Evolutionary conservation across 805 yeast genomes (phyloP), one percentile per base, ranked within the genome.

Genomic region (Myxozyma mucilagina): DNA sequence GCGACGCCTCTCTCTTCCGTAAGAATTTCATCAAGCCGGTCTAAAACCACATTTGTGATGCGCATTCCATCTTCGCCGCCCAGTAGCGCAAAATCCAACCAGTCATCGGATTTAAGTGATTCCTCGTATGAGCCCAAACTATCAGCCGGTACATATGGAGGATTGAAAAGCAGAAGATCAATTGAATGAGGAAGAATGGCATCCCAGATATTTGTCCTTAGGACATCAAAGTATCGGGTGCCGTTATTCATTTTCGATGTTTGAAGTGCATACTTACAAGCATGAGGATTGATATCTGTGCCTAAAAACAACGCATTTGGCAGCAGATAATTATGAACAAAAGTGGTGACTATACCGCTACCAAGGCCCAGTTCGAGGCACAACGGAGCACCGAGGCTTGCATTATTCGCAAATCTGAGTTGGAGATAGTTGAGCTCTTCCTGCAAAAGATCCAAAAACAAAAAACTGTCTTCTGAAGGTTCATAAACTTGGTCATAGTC

Each of bases 111-210:
- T 9, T 79, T 82, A 2, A 78, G 79, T 0, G 66, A 67, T 0
- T 60, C 61, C 0, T 94, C 94, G 1, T 82, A 67, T 0, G 65
- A 70, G 0, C 98, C 97, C 0, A 90, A 87, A 0, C 55, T 47
- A 60, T 85, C 91, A 0, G 93, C 89, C 0, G 99, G 99, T 0
- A 94, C 99, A 71, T 94, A 94, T 0, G 99, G 99, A 0, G 99
- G 99, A 70, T 94, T 94, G 75, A 94, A 94, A 0, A 94, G 78
- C 24, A 94, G 75, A 0, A 93, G 59, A 69, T 94, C 98, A 1
- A 91, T 79, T 4, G 75, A 53, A 1, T 78, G 67, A 0, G 70
- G 69, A 11, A 81, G 72, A 9, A 90, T 64, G 1, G 83, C 78
- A 9, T 79, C 68, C 0, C 87, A 80, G 35, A 91, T 74, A 68